Evolutionary conservation across 148 eudicot species (phyloP).

Genomic region (Camellia lanceoleosa): DNA sequence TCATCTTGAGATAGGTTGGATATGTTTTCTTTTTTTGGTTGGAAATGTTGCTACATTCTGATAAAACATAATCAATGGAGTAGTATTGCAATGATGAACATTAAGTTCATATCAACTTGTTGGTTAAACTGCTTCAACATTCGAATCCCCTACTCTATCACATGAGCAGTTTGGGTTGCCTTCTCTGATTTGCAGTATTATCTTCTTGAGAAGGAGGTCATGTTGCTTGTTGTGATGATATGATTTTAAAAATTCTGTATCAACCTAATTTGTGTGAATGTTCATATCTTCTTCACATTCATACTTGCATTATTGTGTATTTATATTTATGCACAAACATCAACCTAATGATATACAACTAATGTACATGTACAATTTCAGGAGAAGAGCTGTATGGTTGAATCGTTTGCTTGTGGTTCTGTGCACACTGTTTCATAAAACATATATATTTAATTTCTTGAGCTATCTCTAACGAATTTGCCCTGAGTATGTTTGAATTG

Average conservation of each 20-base stretch:
- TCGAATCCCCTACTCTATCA: too few relatives aligned
- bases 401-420: background rate
- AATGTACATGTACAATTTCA: background rate
- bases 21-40: background rate
- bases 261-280: background rate
- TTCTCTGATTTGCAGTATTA: too few relatives aligned
- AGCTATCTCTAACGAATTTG: background rate
- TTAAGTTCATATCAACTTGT: too few relatives aligned
- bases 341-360: background rate
- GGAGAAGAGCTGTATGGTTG: background rate
- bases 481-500: background rate
- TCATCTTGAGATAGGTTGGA: background rate
- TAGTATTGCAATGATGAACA: background rate
- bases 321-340: background rate
- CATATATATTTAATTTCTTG: background rate
- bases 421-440: background rate
- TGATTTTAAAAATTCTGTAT: too few relatives aligned
- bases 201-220: too few relatives aligned
- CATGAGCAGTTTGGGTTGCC: too few relatives aligned
- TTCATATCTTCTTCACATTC: background rate
- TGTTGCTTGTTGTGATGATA: too few relatives aligned
- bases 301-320: background rate
- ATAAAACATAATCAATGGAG: background rate
- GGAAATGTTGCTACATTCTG: background rate
- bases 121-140: too few relatives aligned